These are phyloP conservation scores for Dionaea muscipula DNA, from an alignment of 179 eudicot species.

Conservation along the genomic window DNA sequence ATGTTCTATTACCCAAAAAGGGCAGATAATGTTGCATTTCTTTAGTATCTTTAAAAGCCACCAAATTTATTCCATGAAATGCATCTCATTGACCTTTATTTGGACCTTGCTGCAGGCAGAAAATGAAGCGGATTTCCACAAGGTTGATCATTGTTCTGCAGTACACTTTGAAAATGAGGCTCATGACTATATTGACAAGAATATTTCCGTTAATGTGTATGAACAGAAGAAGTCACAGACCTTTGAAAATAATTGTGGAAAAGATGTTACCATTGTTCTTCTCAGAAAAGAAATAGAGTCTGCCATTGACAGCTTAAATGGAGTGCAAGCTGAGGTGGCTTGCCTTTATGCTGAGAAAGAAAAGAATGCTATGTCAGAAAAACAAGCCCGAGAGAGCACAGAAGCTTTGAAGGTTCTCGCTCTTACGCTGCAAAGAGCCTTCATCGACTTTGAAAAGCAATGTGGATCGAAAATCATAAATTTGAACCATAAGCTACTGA, in stretches of 20 bases:
- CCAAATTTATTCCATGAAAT: too few species aligned
- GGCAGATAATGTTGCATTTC: too few species aligned
- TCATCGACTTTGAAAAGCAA: slow-evolving; percentile 43
- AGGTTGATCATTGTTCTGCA: slow-evolving; percentile 6
- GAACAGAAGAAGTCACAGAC: slow-evolving; percentile 7
- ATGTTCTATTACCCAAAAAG: neutral
- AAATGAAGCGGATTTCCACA: slow-evolving; percentile 13
- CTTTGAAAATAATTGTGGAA: slow-evolving; percentile 14
- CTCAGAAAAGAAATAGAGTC: slow-evolving; percentile 51
- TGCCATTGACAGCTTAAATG: slow-evolving; percentile 48
- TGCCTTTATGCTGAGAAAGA: slow-evolving; percentile 42
- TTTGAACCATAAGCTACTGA: slow-evolving; percentile 41
- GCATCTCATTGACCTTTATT: neutral
- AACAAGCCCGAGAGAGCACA: slow-evolving; percentile 29
- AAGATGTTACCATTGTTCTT: slow-evolving; percentile 43
- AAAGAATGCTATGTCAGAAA: slow-evolving; percentile 37
- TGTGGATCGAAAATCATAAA: slow-evolving; percentile 26
- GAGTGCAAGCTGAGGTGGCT: slow-evolving; percentile 46
- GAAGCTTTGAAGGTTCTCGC: slow-evolving; percentile 31
- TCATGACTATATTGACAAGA: slow-evolving; percentile 8
- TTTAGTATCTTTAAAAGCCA: too few species aligned
- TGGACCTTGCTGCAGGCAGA: slow-evolving; percentile 30
- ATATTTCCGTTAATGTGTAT: slow-evolving; percentile 7
- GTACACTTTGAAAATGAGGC: slow-evolving; percentile 15
- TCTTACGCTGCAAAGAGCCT: slow-evolving; percentile 30